Conservation (phyloP, 148 eudicot genomes). For the Nyssa sinensis region DNA sequence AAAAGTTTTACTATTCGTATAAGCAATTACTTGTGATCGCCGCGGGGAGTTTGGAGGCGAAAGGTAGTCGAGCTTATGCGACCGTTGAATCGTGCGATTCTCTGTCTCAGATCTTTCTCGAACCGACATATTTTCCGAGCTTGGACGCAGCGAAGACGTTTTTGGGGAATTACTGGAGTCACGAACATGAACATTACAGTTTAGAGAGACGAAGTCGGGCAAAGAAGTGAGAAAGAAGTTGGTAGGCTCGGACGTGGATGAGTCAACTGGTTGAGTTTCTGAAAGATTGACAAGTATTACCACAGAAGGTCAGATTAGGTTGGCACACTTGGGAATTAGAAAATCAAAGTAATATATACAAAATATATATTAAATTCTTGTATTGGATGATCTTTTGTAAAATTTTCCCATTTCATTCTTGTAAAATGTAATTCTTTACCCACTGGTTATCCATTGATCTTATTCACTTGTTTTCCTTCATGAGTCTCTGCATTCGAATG, state of each 20-base stretch:
- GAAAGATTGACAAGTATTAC: no score
- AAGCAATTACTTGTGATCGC: conserved; percentile 59
- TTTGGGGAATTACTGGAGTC: conserved; percentile 61
- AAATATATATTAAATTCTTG: no score
- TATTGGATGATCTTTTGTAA: no score
- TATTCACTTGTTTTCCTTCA: no score
- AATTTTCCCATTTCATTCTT: no score
- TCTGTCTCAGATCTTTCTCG: conserved; percentile 54
- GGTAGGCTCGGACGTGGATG: no score
- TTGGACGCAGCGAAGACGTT: conserved; percentile 89
- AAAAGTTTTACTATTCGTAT: conserved; percentile 60
- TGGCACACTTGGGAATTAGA: not conserved
- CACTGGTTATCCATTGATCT: no score
- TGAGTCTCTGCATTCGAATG: no score
- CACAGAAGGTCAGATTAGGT: not conserved
- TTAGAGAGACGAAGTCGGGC: conserved; percentile 6
- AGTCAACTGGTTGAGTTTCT: not conserved
- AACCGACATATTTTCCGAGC: conserved; percentile 86
- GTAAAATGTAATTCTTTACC: no score
- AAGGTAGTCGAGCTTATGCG: conserved; percentile 28
- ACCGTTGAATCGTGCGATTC: conserved; percentile 40
- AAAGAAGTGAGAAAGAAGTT: not conserved
- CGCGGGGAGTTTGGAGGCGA: conserved; percentile 74
- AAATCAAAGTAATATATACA: not conserved
- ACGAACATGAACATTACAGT: conserved; percentile 19